Base-by-base conservation (phyloP, 148 eudicot species). In the Vaccinium vitisidaea region DNA sequence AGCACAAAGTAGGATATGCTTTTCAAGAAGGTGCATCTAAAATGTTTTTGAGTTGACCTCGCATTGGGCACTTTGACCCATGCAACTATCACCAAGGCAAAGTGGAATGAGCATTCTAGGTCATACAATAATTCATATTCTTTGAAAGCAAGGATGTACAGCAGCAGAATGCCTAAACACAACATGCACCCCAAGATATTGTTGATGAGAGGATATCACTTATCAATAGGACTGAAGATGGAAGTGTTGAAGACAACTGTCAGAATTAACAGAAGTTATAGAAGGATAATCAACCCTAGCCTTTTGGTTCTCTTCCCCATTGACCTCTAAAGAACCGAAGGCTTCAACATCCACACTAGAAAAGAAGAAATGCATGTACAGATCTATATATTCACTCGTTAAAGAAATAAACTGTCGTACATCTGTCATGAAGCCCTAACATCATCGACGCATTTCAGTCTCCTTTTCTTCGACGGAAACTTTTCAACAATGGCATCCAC, bases 81-180 rank as follows among this genome's bases (percentile, higher is more conserved):
- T 74, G 43, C 50, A 74, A 74, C 52, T 74, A 74, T 43, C 77
- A 74, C 25, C 52, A 39, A 6, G 46, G 50, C 52, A 43, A 74
- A 73, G 16, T 74, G 25, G 49, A 30, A 74, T 39, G 77, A 43
- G 77, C 77, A 74, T 74, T 19, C 76, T 73, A 36, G 76, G 21
- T 36, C 77, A 43, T 74, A 23, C 25, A 50, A 74, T 43, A 50
- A 50, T 74, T 16, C 43, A 43, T 74, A 74, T 74, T 43, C n/a
- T 39, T 36, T 43, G 77, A 74, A 74, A 39, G 49, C 21, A 74
- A 43, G 77, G 50, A 39, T 74, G 77, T 43, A 39, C 52, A 74
- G 50, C 52, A 74, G 23, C 52, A 43, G 23, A 74, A 74, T 74
- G 50, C 50, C 21, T 2, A 19, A 39, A 43, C 5, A 74, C 23